Conservation (phyloP, 805 yeast genomes). For the Saturnispora sekii region DNA sequence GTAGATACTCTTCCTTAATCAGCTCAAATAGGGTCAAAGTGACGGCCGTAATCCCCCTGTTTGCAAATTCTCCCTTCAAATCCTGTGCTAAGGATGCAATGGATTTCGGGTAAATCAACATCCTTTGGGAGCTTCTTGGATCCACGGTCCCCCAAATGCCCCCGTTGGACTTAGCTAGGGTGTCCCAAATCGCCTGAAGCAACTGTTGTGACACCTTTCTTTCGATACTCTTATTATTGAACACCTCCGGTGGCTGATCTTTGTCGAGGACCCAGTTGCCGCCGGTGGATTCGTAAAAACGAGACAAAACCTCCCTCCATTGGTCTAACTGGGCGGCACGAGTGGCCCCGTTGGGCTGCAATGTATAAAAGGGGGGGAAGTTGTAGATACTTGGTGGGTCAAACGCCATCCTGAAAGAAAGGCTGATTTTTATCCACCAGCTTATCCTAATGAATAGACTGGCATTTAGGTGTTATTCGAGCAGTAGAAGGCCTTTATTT, state of each 20-base stretch:
- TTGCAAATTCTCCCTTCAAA: not conserved
- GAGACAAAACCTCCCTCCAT: constrained; percentile 61
- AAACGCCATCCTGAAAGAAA: too few species aligned
- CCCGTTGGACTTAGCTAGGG: too few species aligned
- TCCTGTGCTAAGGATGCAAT: not conserved
- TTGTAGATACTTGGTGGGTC: constrained; percentile 46
- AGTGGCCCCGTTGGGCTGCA: constrained; percentile 76
- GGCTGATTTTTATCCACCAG: too few species aligned
- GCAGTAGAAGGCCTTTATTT: not conserved
- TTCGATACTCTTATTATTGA: too few species aligned
- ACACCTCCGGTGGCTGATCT: too few species aligned
- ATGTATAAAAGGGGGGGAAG: constrained; percentile 89
- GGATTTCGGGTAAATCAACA: constrained; percentile 1
- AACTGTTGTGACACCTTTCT: too few species aligned
- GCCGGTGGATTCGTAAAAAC: constrained; percentile 38
- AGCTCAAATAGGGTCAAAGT: constrained; percentile 12
- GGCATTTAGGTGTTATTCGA: not conserved
- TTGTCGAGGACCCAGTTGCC: too few species aligned
- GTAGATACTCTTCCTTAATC: constrained; percentile 3
- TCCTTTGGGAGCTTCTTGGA: too few species aligned
- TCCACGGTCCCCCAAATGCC: too few species aligned
- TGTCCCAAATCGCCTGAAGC: too few species aligned
- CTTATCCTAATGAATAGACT: not conserved
- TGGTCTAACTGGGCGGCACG: constrained; percentile 67
- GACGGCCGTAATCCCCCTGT: not conserved